Percentiles rank a stretch among this genome's conserved stretches.
These are phyloP conservation scores for Simmondsia chinensis DNA, from an alignment of 148 eudicot genomes.

Conservation along the genomic window DNA sequence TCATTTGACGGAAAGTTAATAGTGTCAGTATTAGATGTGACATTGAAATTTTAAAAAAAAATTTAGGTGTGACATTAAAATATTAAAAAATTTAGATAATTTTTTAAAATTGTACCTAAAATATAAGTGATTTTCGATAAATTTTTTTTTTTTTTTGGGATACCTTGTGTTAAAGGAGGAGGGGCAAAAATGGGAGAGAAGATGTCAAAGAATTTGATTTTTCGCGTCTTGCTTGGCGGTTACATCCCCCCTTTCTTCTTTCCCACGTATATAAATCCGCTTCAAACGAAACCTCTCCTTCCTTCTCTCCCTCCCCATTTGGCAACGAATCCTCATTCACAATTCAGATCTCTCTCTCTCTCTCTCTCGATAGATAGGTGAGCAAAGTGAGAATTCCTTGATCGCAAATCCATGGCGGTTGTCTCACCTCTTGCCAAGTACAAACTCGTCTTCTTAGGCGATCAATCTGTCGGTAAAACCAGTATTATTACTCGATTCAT, in stretches of 20 bases:
- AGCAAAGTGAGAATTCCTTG: not conserved
- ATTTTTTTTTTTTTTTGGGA: too few relatives aligned
- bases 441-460: constrained; percentile 69
- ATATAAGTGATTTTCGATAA: too few relatives aligned
- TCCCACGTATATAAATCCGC: constrained; percentile 2
- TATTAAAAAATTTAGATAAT: too few relatives aligned
- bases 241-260: constrained; percentile 2
- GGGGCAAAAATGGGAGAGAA: constrained; percentile 1
- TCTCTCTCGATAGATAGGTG: constrained; percentile 9
- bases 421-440: constrained; percentile 72
- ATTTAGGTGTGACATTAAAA: too few relatives aligned
- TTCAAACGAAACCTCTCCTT: constrained; percentile 3
- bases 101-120: too few relatives aligned
- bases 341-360: constrained; percentile 1
- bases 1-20: too few relatives aligned
- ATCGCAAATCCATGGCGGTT: constrained; percentile 28
- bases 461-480: constrained; percentile 83
- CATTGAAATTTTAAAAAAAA: too few relatives aligned
- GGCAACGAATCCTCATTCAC: too few relatives aligned
- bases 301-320: not conserved
- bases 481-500: constrained; percentile 79
- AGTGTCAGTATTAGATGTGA: too few relatives aligned
- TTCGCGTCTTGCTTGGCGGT: constrained; percentile 21
- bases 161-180: too few relatives aligned
- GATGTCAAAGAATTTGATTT: not conserved